Percentiles rank a stretch among this genome's conserved stretches.
Evolutionary conservation across 148 eudicot genomes (phyloP).

Genomic region (Silene conica): DNA sequence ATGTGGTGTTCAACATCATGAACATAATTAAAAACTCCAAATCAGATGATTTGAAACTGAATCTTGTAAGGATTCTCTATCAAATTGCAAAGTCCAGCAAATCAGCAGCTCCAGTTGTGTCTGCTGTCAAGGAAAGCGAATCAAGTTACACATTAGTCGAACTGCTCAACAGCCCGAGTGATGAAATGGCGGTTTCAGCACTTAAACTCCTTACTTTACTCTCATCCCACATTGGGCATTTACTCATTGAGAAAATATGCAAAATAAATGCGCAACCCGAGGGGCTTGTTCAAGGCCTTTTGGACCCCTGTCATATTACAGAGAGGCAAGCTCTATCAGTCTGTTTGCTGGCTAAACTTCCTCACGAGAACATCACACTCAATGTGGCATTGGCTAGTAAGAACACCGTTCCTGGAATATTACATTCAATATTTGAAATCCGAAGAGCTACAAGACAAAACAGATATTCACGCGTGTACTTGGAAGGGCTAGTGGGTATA

Average conservation of each 20-base stretch:
- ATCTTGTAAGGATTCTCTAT: conserved; percentile 54
- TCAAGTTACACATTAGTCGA: conserved; percentile 61
- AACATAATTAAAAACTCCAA: conserved; percentile 45
- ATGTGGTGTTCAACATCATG: conserved; percentile 50
- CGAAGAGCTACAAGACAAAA: conserved; percentile 53
- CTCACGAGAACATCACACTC: conserved; percentile 66
- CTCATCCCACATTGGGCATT: conserved; percentile 64
- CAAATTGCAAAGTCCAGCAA: conserved; percentile 50
- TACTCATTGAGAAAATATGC: conserved; percentile 58
- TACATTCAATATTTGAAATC: conserved; percentile 40
- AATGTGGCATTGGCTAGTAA: conserved; percentile 49
- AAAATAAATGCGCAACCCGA: conserved; percentile 60
- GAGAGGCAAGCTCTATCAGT: conserved; percentile 62
- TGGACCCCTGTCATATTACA: conserved; percentile 40
- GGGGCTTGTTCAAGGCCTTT: conserved; percentile 43
- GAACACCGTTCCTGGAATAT: conserved; percentile 41
- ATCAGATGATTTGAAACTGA: conserved; percentile 51
- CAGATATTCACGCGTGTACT: conserved; percentile 46
- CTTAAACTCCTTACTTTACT: conserved; percentile 54
- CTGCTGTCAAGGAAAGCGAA: conserved; percentile 65
- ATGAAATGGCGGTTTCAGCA: conserved; percentile 56
- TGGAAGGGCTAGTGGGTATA: conserved; percentile 77
- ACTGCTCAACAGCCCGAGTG: conserved; percentile 55
- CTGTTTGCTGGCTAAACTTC: conserved; percentile 65
- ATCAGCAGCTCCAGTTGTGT: conserved; percentile 36